Conservation (phyloP, 495 filamentous ascomycete species). For the Tricharina praecox region DNA sequence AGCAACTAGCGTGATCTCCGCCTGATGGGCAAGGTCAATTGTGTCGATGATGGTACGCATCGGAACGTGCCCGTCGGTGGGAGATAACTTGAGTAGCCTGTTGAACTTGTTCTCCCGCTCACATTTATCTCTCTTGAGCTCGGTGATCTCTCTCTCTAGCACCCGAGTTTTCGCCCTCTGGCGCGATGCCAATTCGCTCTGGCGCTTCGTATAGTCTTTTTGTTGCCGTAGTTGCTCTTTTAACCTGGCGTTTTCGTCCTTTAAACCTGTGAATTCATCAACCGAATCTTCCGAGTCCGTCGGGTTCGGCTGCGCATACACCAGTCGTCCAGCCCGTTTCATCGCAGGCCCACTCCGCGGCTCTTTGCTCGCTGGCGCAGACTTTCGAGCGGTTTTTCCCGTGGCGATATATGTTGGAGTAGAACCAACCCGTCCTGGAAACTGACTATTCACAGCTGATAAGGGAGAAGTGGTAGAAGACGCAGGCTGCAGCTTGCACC, state of each 20-base stretch:
- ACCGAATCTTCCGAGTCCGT: slow-evolving; percentile 4
- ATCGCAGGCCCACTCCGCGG: slow-evolving; percentile 15
- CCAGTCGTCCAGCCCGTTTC: slow-evolving; percentile 11
- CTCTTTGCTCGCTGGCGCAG: slow-evolving; percentile 4
- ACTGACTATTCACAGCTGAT: no score
- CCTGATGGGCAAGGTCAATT: neutral
- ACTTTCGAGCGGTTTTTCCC: slow-evolving; percentile 8
- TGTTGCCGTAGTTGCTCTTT: slow-evolving; percentile 11
- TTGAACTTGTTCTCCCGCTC: neutral
- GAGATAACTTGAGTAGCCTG: neutral
- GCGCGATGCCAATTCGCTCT: slow-evolving; percentile 11
- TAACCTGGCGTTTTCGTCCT: no score
- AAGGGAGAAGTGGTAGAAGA: no score
- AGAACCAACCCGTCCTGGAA: no score
- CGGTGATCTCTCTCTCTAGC: neutral
- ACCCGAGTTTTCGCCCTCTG: slow-evolving; percentile 9
- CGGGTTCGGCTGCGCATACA: neutral
- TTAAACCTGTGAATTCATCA: no score
- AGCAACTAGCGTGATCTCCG: neutral
- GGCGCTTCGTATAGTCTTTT: slow-evolving; percentile 19
- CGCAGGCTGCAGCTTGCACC: no score
- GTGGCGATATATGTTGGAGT: slow-evolving; percentile 9
- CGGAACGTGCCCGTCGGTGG: neutral
- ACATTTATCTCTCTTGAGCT: neutral
- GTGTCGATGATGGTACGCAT: neutral